phyloP scores from a whole-genome alignment of 768 basidiomycete species.

The Lactarius tabidus region DNA sequence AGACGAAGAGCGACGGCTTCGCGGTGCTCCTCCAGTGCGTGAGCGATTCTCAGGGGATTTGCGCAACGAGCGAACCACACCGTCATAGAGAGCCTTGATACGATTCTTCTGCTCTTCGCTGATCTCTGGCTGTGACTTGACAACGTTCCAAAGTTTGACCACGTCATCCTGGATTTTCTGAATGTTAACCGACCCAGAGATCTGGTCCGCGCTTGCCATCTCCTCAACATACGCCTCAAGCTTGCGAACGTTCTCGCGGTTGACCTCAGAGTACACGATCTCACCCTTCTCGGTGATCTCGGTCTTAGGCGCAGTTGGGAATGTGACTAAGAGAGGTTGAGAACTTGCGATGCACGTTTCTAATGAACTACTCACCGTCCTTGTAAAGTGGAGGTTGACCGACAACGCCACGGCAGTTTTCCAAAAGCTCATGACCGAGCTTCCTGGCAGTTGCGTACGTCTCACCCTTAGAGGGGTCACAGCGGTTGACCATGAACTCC shows the following conservation, averaged over 20 bases:
- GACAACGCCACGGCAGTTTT: slow-evolving; percentile 86
- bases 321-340: slow-evolving; percentile 62
- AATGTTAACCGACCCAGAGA: slow-evolving; percentile 80
- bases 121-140: slow-evolving; percentile 96
- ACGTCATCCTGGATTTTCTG: slow-evolving; percentile 98
- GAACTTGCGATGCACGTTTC: background rate
- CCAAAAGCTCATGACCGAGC: slow-evolving; percentile 92
- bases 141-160: slow-evolving; percentile 93
- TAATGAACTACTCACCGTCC: slow-evolving; percentile 61
- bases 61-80: slow-evolving; percentile 89
- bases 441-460: slow-evolving; percentile 95
- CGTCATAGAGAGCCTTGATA: slow-evolving; percentile 92
- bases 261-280: slow-evolving; percentile 91
- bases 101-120: slow-evolving; percentile 95
- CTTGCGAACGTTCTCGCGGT: slow-evolving; percentile 94
- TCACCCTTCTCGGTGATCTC: slow-evolving; percentile 93
- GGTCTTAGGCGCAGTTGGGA: slow-evolving; percentile 96
- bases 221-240: slow-evolving; percentile 97
- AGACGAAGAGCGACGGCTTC: slow-evolving; percentile 87
- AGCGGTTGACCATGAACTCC: slow-evolving; percentile 90
- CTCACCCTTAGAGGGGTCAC: slow-evolving; percentile 77
- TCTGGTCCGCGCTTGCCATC: slow-evolving; percentile 94
- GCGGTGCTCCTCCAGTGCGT: slow-evolving; percentile 41
- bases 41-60: slow-evolving; percentile 65
- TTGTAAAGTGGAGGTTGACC: slow-evolving; percentile 88